phyloP scores from a whole-genome alignment of 192 early-diverging fungal genomes.

The Podila epigama region DNA sequence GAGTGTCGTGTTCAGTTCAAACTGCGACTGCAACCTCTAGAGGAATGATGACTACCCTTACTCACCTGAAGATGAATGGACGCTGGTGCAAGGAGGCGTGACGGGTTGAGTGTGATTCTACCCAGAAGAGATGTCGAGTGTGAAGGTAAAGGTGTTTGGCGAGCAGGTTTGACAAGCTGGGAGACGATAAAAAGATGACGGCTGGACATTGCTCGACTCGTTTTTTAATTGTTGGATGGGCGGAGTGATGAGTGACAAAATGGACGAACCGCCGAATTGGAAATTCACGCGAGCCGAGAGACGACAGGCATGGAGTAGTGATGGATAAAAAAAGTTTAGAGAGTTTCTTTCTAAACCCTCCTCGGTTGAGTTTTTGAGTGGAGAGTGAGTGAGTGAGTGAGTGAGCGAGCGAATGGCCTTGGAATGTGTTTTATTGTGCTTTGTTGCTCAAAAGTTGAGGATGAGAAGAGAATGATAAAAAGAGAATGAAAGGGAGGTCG shows the following conservation, averaged over 20 bases:
- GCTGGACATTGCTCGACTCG: conserved; percentile 15
- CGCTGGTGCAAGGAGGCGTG: neutral
- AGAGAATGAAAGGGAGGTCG: too few relatives aligned
- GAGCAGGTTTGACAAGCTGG: conserved; percentile 10
- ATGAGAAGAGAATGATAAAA: too few relatives aligned
- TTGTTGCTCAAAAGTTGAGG: too few relatives aligned
- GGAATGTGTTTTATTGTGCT: too few relatives aligned
- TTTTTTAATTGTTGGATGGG: neutral
- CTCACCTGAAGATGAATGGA: neutral
- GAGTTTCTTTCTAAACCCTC: too few relatives aligned
- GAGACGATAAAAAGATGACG: conserved; percentile 11
- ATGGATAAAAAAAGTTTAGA: too few relatives aligned
- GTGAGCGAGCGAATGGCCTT: neutral
- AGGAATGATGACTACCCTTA: neutral
- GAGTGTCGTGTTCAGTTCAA: neutral
- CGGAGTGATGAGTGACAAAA: neutral
- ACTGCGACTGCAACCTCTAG: neutral
- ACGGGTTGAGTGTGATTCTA: neutral
- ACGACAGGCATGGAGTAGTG: too few relatives aligned
- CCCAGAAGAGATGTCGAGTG: neutral
- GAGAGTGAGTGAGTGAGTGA: neutral
- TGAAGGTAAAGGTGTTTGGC: conserved; percentile 1
- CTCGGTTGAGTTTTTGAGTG: too few relatives aligned
- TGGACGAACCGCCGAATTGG: neutral
- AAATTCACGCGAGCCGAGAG: too few relatives aligned